Conservation (phyloP, 148 eudicot species). For the Chenopodium album region DNA sequence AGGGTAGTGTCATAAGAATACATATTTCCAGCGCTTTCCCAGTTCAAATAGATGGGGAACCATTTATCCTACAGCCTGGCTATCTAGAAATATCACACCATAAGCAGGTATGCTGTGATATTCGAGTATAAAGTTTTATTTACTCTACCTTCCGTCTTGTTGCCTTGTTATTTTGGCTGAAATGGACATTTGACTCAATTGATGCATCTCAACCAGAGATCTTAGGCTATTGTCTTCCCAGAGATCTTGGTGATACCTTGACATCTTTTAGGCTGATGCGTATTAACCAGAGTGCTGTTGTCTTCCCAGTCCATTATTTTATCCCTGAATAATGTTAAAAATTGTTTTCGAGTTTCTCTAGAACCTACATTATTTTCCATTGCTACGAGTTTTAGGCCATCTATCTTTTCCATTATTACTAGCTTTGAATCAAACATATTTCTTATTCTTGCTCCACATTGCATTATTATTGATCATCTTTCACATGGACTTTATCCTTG, state of each 20-base stretch:
- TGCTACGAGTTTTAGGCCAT: background rate
- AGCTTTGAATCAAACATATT: background rate
- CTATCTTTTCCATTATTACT: background rate
- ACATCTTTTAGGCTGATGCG: background rate
- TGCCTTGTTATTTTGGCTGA: background rate
- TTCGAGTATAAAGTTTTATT: too few relatives aligned
- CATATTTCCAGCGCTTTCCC: conserved; percentile 71
- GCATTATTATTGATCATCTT: background rate
- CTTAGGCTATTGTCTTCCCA: background rate
- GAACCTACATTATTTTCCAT: background rate
- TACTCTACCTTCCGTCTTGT: background rate
- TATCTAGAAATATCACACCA: conserved; percentile 74
- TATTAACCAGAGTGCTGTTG: background rate
- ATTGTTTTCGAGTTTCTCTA: background rate
- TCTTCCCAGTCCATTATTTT: background rate
- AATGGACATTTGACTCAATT: background rate
- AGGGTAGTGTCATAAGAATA: conserved; percentile 55
- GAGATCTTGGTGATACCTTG: background rate
- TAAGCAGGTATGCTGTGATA: conserved; percentile 51
- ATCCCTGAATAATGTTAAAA: background rate
- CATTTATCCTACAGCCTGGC: conserved; percentile 80
- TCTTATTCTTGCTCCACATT: background rate
- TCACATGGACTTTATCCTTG: background rate
- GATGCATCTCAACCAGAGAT: background rate
- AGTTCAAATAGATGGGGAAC: conserved; percentile 87